These are phyloP conservation scores for Cornus kousa DNA, from an alignment of 148 eudicot genomes.

Conservation along the genomic window DNA sequence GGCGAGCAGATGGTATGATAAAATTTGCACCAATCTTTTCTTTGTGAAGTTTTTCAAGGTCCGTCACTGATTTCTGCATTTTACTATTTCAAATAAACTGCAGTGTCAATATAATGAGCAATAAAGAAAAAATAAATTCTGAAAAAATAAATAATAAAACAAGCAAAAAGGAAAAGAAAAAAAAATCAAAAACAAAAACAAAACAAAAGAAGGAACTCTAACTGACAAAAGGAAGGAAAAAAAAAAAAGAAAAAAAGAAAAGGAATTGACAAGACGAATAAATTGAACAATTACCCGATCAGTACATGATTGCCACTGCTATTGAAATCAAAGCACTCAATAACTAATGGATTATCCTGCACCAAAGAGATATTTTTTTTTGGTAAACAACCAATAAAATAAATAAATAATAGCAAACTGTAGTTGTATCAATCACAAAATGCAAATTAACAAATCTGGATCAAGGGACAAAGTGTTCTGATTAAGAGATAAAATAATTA, in stretches of 20 bases:
- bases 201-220: not conserved
- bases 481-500: not conserved
- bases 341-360: slow-evolving; percentile 20
- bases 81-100: slow-evolving; percentile 9
- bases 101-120: not conserved
- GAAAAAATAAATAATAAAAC: too few relatives aligned
- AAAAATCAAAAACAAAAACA: too few relatives aligned
- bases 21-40: slow-evolving; percentile 53
- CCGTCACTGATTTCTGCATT: slow-evolving; percentile 70
- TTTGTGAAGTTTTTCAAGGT: slow-evolving; percentile 55
- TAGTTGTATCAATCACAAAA: not conserved
- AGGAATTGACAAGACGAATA: not conserved
- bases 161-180: not conserved
- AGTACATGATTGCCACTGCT: slow-evolving; percentile 67
- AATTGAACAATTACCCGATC: slow-evolving; percentile 57
- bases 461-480: too few relatives aligned
- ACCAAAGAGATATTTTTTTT: slow-evolving; percentile 6
- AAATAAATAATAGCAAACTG: not conserved
- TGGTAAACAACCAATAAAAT: slow-evolving; percentile 10
- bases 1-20: slow-evolving; percentile 37
- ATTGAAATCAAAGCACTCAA: slow-evolving; percentile 61
- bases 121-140: too few relatives aligned
- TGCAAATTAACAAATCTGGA: not conserved
- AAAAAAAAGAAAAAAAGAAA: too few relatives aligned
- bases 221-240: not conserved